Evolutionary conservation across 306 rosid species (phyloP).

Genomic region (Prunus mume): DNA sequence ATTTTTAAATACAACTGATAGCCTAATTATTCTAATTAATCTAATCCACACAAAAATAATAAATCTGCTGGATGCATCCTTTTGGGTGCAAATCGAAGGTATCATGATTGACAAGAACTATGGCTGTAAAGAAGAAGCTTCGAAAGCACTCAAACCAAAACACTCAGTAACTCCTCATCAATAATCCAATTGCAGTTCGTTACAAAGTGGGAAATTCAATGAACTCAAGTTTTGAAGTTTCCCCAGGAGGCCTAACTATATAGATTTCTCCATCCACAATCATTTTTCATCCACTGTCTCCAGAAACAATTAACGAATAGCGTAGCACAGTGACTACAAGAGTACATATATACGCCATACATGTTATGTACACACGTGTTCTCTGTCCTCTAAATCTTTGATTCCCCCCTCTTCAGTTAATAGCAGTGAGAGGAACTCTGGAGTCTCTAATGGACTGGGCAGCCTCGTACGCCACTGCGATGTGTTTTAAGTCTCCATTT

Average conservation of each 20-base stretch:
- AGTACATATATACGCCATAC: slow-evolving; percentile 33
- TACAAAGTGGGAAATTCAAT: slow-evolving; percentile 25
- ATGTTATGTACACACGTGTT: slow-evolving; percentile 59
- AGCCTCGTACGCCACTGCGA: slow-evolving; percentile 62
- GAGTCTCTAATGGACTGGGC: slow-evolving; percentile 88
- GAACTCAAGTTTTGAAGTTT: slow-evolving; percentile 13
- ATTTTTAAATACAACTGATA: no score
- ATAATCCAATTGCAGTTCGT: slow-evolving; percentile 2
- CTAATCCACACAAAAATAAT: no score
- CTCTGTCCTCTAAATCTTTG: neutral
- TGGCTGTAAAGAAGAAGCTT: no score
- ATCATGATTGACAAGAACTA: no score
- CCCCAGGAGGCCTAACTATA: slow-evolving; percentile 1
- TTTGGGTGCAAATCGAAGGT: no score
- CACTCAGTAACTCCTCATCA: slow-evolving; percentile 1
- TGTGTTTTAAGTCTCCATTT: slow-evolving; percentile 82
- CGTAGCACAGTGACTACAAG: slow-evolving; percentile 27
- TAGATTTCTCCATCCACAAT: slow-evolving; percentile 27
- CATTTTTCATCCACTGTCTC: neutral
- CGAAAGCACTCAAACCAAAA: neutral
- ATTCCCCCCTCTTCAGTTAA: slow-evolving; percentile 55
- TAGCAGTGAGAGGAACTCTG: slow-evolving; percentile 94
- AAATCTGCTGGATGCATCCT: no score
- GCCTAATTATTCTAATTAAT: no score
- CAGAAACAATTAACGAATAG: slow-evolving; percentile 42